phyloP scores from a whole-genome alignment of 352 stramenopile species.

The Phytopythium chamaehyphon region DNA sequence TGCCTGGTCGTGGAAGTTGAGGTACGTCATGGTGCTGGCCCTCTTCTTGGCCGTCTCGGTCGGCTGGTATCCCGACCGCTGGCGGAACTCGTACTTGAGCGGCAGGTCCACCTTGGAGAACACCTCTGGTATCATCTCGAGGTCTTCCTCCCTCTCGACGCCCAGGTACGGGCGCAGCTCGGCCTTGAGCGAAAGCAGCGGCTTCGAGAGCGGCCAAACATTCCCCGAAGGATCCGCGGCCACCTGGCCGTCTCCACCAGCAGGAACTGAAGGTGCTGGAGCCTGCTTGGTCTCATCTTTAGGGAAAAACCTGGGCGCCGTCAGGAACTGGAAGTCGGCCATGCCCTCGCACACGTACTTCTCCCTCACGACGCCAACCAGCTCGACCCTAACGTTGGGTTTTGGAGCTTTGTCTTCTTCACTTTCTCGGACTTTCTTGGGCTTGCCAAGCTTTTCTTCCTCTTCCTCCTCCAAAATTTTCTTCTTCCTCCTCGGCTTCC shows the following conservation, averaged over 20 bases:
- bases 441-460: too few species aligned
- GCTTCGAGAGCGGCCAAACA: slow-evolving; percentile 34
- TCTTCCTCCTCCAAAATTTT: background rate
- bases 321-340: slow-evolving; percentile 86
- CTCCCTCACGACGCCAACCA: slow-evolving; percentile 63
- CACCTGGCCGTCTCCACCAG: background rate
- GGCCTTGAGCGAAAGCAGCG: slow-evolving; percentile 41
- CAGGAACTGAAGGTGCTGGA: background rate
- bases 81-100: slow-evolving; percentile 82
- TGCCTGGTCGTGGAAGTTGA: slow-evolving; percentile 73
- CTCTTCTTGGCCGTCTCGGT: slow-evolving; percentile 53
- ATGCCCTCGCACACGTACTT: slow-evolving; percentile 87
- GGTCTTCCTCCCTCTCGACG: slow-evolving; percentile 38
- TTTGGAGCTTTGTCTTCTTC: background rate
- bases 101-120: slow-evolving; percentile 83
- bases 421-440: too few species aligned
- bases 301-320: slow-evolving; percentile 52
- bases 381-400: slow-evolving; percentile 25
- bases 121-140: slow-evolving; percentile 77
- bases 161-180: slow-evolving; percentile 57
- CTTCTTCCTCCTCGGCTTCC: slow-evolving; percentile 21
- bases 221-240: slow-evolving; percentile 17
- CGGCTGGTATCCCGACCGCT: slow-evolving; percentile 67
- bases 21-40: slow-evolving; percentile 73
- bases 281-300: slow-evolving; percentile 7